Base-by-base conservation (phyloP, 106 monocot species). In the Dioscorea dumetorum region DNA sequence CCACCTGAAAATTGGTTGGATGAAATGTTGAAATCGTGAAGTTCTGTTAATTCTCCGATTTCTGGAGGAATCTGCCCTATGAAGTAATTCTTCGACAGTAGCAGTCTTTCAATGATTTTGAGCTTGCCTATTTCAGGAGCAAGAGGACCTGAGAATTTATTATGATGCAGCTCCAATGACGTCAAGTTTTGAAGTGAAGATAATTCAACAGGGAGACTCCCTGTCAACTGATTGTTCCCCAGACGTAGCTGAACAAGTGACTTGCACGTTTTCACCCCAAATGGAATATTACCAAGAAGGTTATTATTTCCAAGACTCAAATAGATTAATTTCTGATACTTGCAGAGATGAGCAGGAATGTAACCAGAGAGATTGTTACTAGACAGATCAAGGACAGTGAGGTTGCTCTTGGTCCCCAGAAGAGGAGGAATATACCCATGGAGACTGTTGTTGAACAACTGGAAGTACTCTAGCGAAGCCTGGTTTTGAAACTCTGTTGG, bases 141-240 rank as follows among this genome's bases (percentile, higher is more conserved):
- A 41, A 92, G 85, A 15, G 85, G 91, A 7, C 91, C 91, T 14
- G 87, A 83, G 67, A 91, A 88, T 14, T 73, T 66, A 72, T 92
- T 92, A 16, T 78, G 77, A 61, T 83, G 76, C 73, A 92, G 70
- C 32, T 92, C 91, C 17, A 92, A 20, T 49, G 88, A 63, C 58
- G 87, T 72, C 7, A 92, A 61, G 69, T 88, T 88, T 49, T 21
- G 48, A 20, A 91, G 82, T 32, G 49, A 58, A 14, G 85, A 84
- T 32, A 92, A 71, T 60, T 92, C 91, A n/a, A 85, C 12, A 0
- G 91, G 87, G 8, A 92, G 66, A 64, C 82, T 92, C 57, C 87
- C 91, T 0, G 88, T 92, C 0, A 92, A 78, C n/a, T 72, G 72
- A 58, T 92, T 92, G 10, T 57, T 54, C 5, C 91, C 88, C 72